Base-by-base conservation (phyloP, 2,329 filamentous ascomycete genomes). In the Aspergillus oerlinghausenensis region DNA sequence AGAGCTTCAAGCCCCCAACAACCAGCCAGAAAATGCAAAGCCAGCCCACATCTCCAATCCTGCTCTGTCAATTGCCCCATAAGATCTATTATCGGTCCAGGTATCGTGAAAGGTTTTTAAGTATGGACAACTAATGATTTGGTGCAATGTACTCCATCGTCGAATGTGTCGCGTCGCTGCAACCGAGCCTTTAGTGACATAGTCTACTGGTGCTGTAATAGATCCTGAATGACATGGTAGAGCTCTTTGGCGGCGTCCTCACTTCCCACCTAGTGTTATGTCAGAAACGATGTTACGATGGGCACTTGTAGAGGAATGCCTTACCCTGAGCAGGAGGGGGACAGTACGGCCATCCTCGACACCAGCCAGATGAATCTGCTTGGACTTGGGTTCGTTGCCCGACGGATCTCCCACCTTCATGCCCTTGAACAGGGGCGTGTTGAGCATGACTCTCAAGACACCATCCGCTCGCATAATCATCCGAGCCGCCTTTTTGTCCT, bases 381-480 rank as follows among this genome's bases (percentile, higher is more conserved):
- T 90, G 59, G 88, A 82, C 45, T 83, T 85, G 29, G 90, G 86
- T 65, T 88, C 88, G 52, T 77, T 75, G 50, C 84, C 83, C 43
- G 74, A 70, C 4, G 75, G 69, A 60, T 92, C 85, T 58, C 91
- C 87, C 67, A 95, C 90, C 48, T 85, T 85, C 83, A 95, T 89
- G 4, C 86, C 84, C 56, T 89, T 88, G 58, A 91, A 84, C 57
- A 97, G 81, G 1, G 87, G 85, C 1, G 89, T 90, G 75, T 97
- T 97, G 51, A 97, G 79, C 60, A 96, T 87, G 54, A 97, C 86
- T 23, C 91, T 85, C 67, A 92, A 86, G 1, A 90, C 94, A 58
- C 92, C 91, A 67, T 97, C 92, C 63, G 95, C 91, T 19, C 93
- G 88, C 86, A 97, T 92, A 59, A 97, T 83, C 63, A 97, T 83